phyloP scores from a whole-genome alignment of 345 rosid genomes.

The Excoecaria agallocha region DNA sequence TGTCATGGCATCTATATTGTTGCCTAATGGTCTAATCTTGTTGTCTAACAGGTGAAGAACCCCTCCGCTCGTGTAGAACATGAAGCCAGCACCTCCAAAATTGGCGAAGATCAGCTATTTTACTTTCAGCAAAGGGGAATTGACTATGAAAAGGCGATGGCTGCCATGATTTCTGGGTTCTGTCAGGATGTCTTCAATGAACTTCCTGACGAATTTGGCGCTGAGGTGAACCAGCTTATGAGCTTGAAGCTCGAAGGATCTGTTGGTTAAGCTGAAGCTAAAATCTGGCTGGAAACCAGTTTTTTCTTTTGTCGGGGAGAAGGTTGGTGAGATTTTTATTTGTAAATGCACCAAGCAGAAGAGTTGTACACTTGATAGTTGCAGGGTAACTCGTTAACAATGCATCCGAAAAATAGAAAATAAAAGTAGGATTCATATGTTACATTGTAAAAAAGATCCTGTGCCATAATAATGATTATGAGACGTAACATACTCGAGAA shows the following conservation, averaged over 20 bases:
- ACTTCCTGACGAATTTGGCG: conserved; percentile 84
- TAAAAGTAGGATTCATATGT: background rate
- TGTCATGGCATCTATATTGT: background rate
- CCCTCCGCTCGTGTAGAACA: conserved; percentile 87
- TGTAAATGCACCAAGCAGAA: conserved; percentile 11
- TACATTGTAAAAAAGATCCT: background rate
- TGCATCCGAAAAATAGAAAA: background rate
- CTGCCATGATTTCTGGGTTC: conserved; percentile 92
- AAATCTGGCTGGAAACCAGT: background rate
- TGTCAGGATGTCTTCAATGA: conserved; percentile 90
- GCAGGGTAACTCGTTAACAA: background rate
- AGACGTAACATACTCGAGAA: background rate
- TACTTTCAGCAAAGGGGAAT: conserved; percentile 98
- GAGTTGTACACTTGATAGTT: background rate
- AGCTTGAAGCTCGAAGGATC: conserved; percentile 94
- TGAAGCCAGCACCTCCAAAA: conserved; percentile 96
- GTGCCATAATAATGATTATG: background rate
- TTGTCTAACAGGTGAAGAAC: conserved; percentile 63
- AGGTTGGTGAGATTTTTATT: background rate
- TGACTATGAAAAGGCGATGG: conserved; percentile 93
- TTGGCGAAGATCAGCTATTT: conserved; percentile 87
- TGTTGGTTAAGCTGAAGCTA: conserved; percentile 55
- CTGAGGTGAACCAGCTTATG: conserved; percentile 91
- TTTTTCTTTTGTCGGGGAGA: background rate
- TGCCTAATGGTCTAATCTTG: conserved; percentile 8